Conservation (phyloP, 495 filamentous ascomycete genomes). For the Penicillium daleae region DNA sequence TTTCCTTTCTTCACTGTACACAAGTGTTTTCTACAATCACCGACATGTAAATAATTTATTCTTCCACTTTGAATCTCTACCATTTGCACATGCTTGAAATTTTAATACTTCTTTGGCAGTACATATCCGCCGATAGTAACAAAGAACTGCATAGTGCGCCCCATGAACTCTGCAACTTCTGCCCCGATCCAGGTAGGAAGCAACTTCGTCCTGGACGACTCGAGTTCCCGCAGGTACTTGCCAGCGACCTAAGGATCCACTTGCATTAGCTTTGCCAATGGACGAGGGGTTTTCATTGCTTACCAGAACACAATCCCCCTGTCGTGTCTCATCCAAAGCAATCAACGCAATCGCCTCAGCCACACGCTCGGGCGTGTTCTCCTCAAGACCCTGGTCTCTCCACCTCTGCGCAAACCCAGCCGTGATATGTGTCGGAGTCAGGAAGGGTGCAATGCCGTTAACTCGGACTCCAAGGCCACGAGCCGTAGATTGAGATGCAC, state of each 20-base stretch:
- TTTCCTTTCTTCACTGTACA: background rate
- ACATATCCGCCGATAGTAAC: constrained; percentile 38
- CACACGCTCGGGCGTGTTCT: constrained; percentile 33
- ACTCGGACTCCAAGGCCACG: constrained; percentile 23
- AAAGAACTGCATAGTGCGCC: constrained; percentile 32
- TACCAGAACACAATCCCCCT: constrained; percentile 29
- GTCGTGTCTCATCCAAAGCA: constrained; percentile 17
- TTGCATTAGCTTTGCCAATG: background rate
- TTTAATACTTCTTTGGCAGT: constrained; percentile 20
- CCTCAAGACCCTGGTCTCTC: constrained; percentile 25
- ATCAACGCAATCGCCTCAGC: constrained; percentile 26
- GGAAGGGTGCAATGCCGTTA: constrained; percentile 37
- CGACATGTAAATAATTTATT: background rate
- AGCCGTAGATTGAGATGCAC: constrained; percentile 29
- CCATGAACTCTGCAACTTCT: constrained; percentile 32
- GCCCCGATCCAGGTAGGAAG: constrained; percentile 32
- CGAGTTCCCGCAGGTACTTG: constrained; percentile 32
- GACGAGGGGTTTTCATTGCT: background rate
- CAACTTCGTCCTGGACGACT: constrained; percentile 22
- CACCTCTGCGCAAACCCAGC: constrained; percentile 27
- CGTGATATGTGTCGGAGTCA: constrained; percentile 35
- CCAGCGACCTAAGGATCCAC: constrained; percentile 29
- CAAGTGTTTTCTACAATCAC: background rate
- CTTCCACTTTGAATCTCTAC: background rate
- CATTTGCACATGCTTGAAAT: background rate